Conservation (phyloP, 192 early-diverging fungal genomes). For the Ramicandelaber brevisporus region DNA sequence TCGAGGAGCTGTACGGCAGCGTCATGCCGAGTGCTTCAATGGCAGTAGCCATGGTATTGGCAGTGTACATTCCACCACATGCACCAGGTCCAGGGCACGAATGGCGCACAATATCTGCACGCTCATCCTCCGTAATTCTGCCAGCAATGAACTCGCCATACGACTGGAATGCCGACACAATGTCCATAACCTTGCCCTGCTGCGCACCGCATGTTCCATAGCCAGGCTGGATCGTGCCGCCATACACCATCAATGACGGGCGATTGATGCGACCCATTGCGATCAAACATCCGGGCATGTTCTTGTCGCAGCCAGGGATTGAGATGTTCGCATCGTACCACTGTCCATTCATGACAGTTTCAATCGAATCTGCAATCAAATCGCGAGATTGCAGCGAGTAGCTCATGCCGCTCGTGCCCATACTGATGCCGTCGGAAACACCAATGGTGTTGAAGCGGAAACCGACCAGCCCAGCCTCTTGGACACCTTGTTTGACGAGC, state of each 20-base stretch:
- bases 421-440: constrained; percentile 91
- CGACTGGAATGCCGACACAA: constrained; percentile 91
- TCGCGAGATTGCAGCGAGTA: constrained; percentile 93
- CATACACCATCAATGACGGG: constrained; percentile 93
- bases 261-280: constrained; percentile 92
- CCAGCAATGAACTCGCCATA: constrained; percentile 88
- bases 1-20: constrained; percentile 85
- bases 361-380: constrained; percentile 96
- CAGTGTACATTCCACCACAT: constrained; percentile 99
- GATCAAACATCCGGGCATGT: constrained; percentile 96
- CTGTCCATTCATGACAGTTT: constrained; percentile 93
- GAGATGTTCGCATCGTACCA: constrained; percentile 99
- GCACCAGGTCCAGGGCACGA: constrained; percentile 79
- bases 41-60: constrained; percentile 91
- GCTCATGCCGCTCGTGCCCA: constrained; percentile 90
- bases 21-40: constrained; percentile 96
- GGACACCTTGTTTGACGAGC: constrained; percentile 82
- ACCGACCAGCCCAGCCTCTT: constrained; percentile 67
- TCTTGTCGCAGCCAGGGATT: constrained; percentile 81
- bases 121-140: constrained; percentile 65
- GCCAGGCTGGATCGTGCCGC: constrained; percentile 83
- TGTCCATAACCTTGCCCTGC: constrained; percentile 49
- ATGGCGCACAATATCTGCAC: constrained; percentile 40
- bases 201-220: constrained; percentile 13
- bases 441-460: constrained; percentile 98